Percentiles rank a stretch among this genome's conserved stretches.
Evolutionary conservation across 2,329 filamentous ascomycete genomes (phyloP).

Genomic region (Davidsoniella australis): DNA sequence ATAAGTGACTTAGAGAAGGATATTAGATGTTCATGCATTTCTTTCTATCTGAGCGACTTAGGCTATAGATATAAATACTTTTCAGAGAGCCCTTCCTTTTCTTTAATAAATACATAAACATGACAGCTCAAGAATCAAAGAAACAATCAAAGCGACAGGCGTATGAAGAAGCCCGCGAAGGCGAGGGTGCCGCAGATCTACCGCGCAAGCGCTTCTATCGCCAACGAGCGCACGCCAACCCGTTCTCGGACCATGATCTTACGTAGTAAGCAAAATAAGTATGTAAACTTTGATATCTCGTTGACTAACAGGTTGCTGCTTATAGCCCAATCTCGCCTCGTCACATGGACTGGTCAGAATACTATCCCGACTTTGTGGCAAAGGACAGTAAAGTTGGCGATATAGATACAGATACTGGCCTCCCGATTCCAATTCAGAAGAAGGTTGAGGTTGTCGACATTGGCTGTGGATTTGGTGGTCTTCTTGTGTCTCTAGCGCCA

Average conservation of each 20-base stretch:
- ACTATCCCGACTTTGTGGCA: constrained; percentile 59
- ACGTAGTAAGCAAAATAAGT: constrained; percentile 50
- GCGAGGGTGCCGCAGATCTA: constrained; percentile 38
- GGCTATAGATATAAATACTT: no score
- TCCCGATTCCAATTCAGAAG: constrained; percentile 22
- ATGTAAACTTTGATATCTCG: neutral
- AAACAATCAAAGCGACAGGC: constrained; percentile 50
- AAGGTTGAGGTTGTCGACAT: constrained; percentile 88
- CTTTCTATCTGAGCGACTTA: neutral
- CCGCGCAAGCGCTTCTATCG: constrained; percentile 94
- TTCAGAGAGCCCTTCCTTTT: neutral
- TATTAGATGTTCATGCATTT: neutral
- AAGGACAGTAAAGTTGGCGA: constrained; percentile 15
- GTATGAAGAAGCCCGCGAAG: constrained; percentile 30
- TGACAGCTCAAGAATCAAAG: constrained; percentile 20
- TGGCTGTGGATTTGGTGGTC: constrained; percentile 86
- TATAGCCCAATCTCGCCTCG: constrained; percentile 58
- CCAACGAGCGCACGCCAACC: constrained; percentile 92
- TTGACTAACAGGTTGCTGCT: constrained; percentile 6
- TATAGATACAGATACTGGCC: constrained; percentile 2
- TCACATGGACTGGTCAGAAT: constrained; percentile 78
- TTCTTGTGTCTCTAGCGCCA: constrained; percentile 72
- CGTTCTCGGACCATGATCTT: constrained; percentile 85
- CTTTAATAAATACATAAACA: constrained; percentile 11
- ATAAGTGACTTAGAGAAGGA: neutral